phyloP scores from a whole-genome alignment of 192 early-diverging fungal species.

The Coemansia pectinata region DNA sequence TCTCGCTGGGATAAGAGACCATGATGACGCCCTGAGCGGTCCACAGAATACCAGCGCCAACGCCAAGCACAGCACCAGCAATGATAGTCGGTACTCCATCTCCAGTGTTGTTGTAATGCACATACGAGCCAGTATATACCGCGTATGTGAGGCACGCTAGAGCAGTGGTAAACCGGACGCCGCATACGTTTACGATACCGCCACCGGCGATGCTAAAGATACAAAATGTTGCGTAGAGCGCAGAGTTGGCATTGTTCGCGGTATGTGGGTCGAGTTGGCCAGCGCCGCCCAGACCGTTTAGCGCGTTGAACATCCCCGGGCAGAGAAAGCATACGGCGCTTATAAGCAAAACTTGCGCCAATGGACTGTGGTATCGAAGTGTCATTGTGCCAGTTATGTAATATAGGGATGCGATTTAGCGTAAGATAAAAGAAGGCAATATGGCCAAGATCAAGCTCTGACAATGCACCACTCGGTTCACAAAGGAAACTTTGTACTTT shows the following conservation, averaged over 20 bases:
- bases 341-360: slow-evolving; percentile 68
- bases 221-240: slow-evolving; percentile 73
- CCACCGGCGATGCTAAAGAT: slow-evolving; percentile 74
- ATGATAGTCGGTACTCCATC: slow-evolving; percentile 64
- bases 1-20: slow-evolving; percentile 78
- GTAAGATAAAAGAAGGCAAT: not conserved
- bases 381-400: slow-evolving; percentile 14
- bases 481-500: not conserved
- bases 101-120: slow-evolving; percentile 62
- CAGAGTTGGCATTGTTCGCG: slow-evolving; percentile 71
- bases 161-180: slow-evolving; percentile 65
- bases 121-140: slow-evolving; percentile 72
- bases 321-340: slow-evolving; percentile 74
- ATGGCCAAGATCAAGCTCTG: not conserved
- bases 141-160: slow-evolving; percentile 69
- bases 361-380: slow-evolving; percentile 58
- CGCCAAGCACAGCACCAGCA: slow-evolving; percentile 73
- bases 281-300: slow-evolving; percentile 65
- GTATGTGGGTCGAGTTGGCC: slow-evolving; percentile 63
- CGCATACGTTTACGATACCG: slow-evolving; percentile 77
- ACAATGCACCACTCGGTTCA: not conserved
- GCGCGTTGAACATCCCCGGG: slow-evolving; percentile 79
- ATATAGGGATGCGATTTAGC: not conserved
- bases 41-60: slow-evolving; percentile 72
- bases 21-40: slow-evolving; percentile 78